Conservation (phyloP, 306 rosid species). For the Myrica gale region DNA sequence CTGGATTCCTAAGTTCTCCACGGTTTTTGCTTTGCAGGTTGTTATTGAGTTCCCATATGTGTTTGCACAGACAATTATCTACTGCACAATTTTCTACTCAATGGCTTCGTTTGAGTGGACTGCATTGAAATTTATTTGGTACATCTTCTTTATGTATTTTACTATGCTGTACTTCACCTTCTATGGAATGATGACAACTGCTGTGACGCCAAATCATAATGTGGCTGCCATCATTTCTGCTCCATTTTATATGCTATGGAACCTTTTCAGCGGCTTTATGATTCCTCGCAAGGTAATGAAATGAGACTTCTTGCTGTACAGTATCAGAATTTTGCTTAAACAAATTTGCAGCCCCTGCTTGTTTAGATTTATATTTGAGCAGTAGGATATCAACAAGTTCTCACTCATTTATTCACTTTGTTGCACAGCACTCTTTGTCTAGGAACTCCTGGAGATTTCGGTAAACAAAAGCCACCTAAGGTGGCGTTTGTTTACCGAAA, state of each 20-base stretch:
- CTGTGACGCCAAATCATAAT: constrained; percentile 93
- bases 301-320: constrained; percentile 17
- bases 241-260: constrained; percentile 98
- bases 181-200: constrained; percentile 99
- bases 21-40: constrained; percentile 52
- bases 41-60: constrained; percentile 92
- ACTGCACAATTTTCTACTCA: constrained; percentile 83
- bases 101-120: constrained; percentile 87
- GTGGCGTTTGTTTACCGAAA: too few species aligned
- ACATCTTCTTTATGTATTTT: constrained; percentile 87
- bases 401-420: background rate
- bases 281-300: constrained; percentile 88
- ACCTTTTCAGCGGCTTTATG: constrained; percentile 99
- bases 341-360: background rate
- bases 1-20: constrained; percentile 28
- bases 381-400: background rate
- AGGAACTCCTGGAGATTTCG: background rate
- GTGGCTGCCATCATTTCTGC: constrained; percentile 92
- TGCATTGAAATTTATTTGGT: constrained; percentile 72
- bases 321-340: constrained; percentile 14
- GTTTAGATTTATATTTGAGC: constrained; percentile 5
- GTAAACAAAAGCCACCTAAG: too few species aligned
- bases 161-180: constrained; percentile 96
- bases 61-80: constrained; percentile 73
- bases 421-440: background rate